phyloP scores from a whole-genome alignment of 352 stramenopile genomes.

The Phytopythium helicoides region DNA sequence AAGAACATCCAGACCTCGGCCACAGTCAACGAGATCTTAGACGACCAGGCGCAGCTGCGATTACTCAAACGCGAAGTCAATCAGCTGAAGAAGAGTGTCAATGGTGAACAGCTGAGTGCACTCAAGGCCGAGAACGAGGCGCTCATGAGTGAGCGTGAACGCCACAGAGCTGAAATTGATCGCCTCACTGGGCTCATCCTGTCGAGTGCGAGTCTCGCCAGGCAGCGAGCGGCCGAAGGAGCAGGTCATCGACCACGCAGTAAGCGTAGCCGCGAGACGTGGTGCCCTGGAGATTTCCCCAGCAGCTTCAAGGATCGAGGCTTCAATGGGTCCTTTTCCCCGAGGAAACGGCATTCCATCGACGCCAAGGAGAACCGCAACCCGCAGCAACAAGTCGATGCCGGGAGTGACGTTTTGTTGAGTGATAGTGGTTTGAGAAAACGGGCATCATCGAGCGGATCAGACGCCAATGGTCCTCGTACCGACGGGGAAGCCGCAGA shows the following conservation, averaged over 20 bases:
- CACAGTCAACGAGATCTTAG: conserved; percentile 87
- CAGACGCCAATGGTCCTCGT: conserved; percentile 1
- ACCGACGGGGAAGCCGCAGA: not conserved
- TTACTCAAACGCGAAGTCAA: conserved; percentile 70
- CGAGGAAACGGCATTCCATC: conserved; percentile 20
- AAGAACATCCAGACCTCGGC: conserved; percentile 88
- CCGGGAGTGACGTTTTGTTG: not conserved
- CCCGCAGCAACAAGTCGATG: conserved; percentile 33
- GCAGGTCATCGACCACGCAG: conserved; percentile 6
- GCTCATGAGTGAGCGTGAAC: conserved; percentile 49
- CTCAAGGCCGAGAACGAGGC: conserved; percentile 75
- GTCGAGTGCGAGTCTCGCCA: conserved; percentile 39
- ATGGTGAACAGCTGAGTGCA: conserved; percentile 42
- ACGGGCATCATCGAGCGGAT: no score
- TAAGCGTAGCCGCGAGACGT: conserved; percentile 68
- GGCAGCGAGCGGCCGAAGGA: not conserved
- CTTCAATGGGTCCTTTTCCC: not conserved
- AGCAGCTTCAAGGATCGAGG: conserved; percentile 17
- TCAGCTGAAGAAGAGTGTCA: conserved; percentile 63
- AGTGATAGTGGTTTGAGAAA: no score
- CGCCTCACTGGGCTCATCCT: conserved; percentile 59
- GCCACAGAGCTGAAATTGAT: conserved; percentile 60
- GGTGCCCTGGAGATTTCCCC: conserved; percentile 65
- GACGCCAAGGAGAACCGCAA: conserved; percentile 51
- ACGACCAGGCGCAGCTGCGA: conserved; percentile 88